Conservation (phyloP, 768 basidiomycete genomes). For the Serendipita sp. region DNA sequence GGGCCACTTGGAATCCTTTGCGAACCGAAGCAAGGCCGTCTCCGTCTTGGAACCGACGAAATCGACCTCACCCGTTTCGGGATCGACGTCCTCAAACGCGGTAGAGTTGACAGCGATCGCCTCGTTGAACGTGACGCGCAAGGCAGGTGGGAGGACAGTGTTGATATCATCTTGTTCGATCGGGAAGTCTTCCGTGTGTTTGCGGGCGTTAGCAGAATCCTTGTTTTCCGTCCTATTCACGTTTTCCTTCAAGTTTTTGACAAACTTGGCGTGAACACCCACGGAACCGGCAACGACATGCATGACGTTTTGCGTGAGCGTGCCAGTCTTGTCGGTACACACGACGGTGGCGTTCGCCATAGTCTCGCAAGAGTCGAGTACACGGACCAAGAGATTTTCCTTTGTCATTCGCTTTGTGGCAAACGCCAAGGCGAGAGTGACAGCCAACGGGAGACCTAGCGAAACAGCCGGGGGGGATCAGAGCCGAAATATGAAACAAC, state of each 20-base stretch:
- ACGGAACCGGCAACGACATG: slow-evolving; percentile 90
- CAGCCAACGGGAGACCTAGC: slow-evolving; percentile 78
- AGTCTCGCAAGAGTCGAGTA: slow-evolving; percentile 91
- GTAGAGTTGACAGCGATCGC: slow-evolving; percentile 86
- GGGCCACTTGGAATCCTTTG: slow-evolving; percentile 62
- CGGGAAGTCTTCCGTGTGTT: slow-evolving; percentile 60
- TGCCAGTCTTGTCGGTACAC: slow-evolving; percentile 93
- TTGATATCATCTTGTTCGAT: slow-evolving; percentile 65
- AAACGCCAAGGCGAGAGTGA: slow-evolving; percentile 90
- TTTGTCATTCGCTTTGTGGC: slow-evolving; percentile 97
- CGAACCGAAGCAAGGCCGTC: slow-evolving; percentile 74
- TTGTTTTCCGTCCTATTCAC: slow-evolving; percentile 53
- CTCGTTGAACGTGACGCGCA: slow-evolving; percentile 58
- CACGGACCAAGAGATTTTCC: slow-evolving; percentile 87
- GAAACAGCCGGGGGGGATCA: slow-evolving; percentile 4
- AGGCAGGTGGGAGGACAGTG: slow-evolving; percentile 37
- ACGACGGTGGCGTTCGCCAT: slow-evolving; percentile 97
- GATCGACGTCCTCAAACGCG: slow-evolving; percentile 71
- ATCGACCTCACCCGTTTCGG: slow-evolving; percentile 36
- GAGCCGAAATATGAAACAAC: not conserved
- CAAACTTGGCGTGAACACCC: slow-evolving; percentile 90
- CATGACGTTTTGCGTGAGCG: slow-evolving; percentile 91
- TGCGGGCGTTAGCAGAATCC: slow-evolving; percentile 24
- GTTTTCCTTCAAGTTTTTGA: slow-evolving; percentile 58
- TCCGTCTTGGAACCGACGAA: slow-evolving; percentile 95